phyloP scores from a whole-genome alignment of 768 basidiomycete genomes.

The Saitozyma podzolica region DNA sequence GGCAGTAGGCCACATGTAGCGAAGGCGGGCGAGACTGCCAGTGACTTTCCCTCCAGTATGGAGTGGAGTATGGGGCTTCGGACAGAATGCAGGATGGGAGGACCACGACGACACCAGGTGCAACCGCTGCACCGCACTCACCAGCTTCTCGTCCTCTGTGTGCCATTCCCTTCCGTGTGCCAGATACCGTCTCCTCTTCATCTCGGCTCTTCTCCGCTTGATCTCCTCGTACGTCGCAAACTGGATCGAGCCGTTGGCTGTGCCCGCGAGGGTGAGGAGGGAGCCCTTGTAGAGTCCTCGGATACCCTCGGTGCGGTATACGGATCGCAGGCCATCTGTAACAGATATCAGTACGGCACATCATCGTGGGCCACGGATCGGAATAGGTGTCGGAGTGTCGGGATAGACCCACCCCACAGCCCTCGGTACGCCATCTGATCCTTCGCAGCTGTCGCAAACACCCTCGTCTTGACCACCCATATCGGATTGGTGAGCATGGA shows the following conservation, averaged over 20 bases:
- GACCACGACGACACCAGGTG: not conserved
- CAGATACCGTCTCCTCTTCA: slow-evolving; percentile 65
- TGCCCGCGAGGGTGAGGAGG: slow-evolving; percentile 81
- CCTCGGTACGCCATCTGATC: slow-evolving; percentile 75
- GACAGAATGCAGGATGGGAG: not conserved
- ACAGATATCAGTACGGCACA: not conserved
- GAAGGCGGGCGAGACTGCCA: no score
- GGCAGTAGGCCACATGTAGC: no score
- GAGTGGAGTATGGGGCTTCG: not conserved
- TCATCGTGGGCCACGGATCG: not conserved
- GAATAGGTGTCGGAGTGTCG: slow-evolving; percentile 11
- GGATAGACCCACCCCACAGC: slow-evolving; percentile 65
- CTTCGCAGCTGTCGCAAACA: slow-evolving; percentile 77
- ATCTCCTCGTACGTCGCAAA: slow-evolving; percentile 96
- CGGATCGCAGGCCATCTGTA: slow-evolving; percentile 70
- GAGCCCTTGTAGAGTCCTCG: slow-evolving; percentile 85
- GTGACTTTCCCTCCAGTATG: no score
- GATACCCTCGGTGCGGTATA: slow-evolving; percentile 72
- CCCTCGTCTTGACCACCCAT: slow-evolving; percentile 96
- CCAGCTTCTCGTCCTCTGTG: slow-evolving; percentile 78
- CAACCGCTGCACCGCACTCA: slow-evolving; percentile 59
- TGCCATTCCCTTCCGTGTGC: slow-evolving; percentile 67
- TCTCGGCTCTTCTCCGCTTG: slow-evolving; percentile 78
- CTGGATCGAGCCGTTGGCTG: slow-evolving; percentile 90
- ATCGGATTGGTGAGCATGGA: slow-evolving; percentile 95